Percentiles rank a stretch among this genome's conserved stretches.
phyloP scores from a whole-genome alignment of 1,284 basidiomycete genomes.

The Naganishia albida region DNA sequence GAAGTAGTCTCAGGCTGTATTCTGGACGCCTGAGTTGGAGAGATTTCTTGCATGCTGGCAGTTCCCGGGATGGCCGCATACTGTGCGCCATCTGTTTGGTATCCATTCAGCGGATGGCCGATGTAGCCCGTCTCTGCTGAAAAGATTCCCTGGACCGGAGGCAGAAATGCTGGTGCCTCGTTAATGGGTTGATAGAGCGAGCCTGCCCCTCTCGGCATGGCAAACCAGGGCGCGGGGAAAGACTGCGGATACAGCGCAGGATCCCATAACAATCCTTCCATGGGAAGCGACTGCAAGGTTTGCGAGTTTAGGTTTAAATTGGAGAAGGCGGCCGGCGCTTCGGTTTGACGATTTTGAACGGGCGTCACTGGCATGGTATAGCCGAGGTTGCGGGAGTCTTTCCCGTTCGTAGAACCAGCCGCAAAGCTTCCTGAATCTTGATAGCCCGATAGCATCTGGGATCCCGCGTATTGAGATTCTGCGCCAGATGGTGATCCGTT shows the following conservation, averaged over 20 bases:
- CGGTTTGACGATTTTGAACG: background rate
- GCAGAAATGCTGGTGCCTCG: slow-evolving; percentile 29
- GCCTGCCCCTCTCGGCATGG: slow-evolving; percentile 43
- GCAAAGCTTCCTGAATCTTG: slow-evolving; percentile 10
- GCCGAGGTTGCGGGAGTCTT: background rate
- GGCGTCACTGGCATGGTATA: slow-evolving; percentile 22
- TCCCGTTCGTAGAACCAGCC: background rate
- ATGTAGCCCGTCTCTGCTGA: slow-evolving; percentile 34
- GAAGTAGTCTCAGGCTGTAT: background rate
- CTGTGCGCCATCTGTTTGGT: background rate
- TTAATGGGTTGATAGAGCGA: slow-evolving; percentile 32
- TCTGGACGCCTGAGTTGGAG: slow-evolving; percentile 9
- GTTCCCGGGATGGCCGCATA: background rate
- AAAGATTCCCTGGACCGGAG: slow-evolving; percentile 30
- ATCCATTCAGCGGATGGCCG: slow-evolving; percentile 25
- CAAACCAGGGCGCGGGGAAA: slow-evolving; percentile 52
- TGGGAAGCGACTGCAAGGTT: slow-evolving; percentile 1
- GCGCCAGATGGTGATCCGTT: slow-evolving; percentile 3
- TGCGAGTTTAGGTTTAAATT: background rate
- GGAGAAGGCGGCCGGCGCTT: background rate
- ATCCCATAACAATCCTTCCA: slow-evolving; percentile 43
- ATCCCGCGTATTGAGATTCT: slow-evolving; percentile 21
- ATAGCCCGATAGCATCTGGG: slow-evolving; percentile 20
- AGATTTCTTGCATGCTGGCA: slow-evolving; percentile 21
- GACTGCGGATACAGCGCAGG: slow-evolving; percentile 45